These are phyloP conservation scores for Leccinum insolens DNA, from an alignment of 1,284 basidiomycete genomes.

Conservation along the genomic window DNA sequence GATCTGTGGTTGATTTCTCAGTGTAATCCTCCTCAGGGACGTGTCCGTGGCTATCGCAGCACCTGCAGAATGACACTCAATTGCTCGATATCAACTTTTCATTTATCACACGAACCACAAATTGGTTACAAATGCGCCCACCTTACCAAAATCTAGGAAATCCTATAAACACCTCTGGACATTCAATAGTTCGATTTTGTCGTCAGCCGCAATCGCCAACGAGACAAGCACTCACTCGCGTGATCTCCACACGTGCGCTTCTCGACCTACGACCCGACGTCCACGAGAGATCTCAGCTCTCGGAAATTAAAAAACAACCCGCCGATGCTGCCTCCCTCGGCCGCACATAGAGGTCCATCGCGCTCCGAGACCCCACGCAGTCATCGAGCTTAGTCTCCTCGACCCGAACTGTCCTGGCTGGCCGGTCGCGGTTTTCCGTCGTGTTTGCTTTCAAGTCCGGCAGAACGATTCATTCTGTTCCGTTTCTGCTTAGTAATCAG, in stretches of 20 bases:
- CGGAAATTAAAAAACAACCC: slow-evolving; percentile 34
- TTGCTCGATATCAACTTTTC: slow-evolving; percentile 26
- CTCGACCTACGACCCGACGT: slow-evolving; percentile 10
- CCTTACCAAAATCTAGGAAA: slow-evolving; percentile 30
- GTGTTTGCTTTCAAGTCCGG: background rate
- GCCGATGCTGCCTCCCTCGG: slow-evolving; percentile 11
- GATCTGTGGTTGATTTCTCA: slow-evolving; percentile 26
- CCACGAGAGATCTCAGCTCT: slow-evolving; percentile 10
- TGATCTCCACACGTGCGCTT: slow-evolving; percentile 1
- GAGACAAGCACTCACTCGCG: background rate
- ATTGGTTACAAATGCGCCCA: slow-evolving; percentile 28
- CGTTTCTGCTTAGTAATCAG: slow-evolving; percentile 14
- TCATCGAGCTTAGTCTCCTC: background rate
- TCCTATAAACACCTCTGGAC: slow-evolving; percentile 13
- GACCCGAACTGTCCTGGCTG: background rate
- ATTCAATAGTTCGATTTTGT: slow-evolving; percentile 22
- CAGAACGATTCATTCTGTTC: background rate
- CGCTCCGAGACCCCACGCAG: background rate
- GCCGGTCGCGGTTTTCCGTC: background rate
- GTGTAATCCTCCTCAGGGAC: slow-evolving; percentile 31
- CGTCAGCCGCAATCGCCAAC: slow-evolving; percentile 19
- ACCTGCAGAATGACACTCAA: slow-evolving; percentile 11
- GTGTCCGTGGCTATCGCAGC: slow-evolving; percentile 28
- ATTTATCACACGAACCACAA: slow-evolving; percentile 32
- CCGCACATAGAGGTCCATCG: background rate